Conservation (phyloP, 2,329 filamentous ascomycete species). For the Dactylellina cionopaga region DNA sequence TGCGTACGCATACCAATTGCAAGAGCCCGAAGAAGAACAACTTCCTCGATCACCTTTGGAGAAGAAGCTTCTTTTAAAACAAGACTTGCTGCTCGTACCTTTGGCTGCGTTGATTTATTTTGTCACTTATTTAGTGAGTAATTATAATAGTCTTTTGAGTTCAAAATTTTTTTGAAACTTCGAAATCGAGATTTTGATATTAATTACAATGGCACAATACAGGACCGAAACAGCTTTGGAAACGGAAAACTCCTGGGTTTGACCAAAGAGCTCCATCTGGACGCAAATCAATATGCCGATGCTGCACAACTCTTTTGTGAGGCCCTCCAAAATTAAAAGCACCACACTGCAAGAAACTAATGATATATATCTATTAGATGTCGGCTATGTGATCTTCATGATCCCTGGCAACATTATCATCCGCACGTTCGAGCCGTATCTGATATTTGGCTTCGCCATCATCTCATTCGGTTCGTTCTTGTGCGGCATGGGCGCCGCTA, state of each 20-base stretch:
- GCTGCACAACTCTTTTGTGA: slow-evolving; percentile 23
- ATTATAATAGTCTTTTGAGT: no score
- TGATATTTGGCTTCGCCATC: slow-evolving; percentile 21
- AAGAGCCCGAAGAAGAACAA: slow-evolving; percentile 14
- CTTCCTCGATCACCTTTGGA: slow-evolving; percentile 3
- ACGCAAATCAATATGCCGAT: slow-evolving; percentile 15
- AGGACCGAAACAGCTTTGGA: slow-evolving; percentile 39
- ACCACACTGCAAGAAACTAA: no score
- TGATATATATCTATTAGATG: background rate
- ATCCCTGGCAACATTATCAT: slow-evolving; percentile 30
- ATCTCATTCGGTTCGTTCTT: slow-evolving; percentile 11
- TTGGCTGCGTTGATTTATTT: slow-evolving; percentile 28
- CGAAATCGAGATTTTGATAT: background rate
- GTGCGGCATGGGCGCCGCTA: slow-evolving; percentile 18
- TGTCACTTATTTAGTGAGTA: slow-evolving; percentile 20
- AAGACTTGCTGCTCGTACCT: slow-evolving; percentile 25
- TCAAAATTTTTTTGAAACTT: background rate
- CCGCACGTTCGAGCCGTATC: slow-evolving; percentile 8
- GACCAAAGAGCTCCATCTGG: slow-evolving; percentile 11
- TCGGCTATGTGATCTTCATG: slow-evolving; percentile 31
- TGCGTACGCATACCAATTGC: slow-evolving; percentile 5
- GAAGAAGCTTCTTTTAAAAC: slow-evolving; percentile 20
- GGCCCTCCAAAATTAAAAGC: background rate
- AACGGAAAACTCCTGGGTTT: slow-evolving; percentile 26
- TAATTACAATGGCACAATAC: background rate